A percentile compares a stretch with the other conserved stretches of the same genome.
Evolutionary conservation across 495 filamentous ascomycete genomes (phyloP).

Genomic region (Daldinia loculata): DNA sequence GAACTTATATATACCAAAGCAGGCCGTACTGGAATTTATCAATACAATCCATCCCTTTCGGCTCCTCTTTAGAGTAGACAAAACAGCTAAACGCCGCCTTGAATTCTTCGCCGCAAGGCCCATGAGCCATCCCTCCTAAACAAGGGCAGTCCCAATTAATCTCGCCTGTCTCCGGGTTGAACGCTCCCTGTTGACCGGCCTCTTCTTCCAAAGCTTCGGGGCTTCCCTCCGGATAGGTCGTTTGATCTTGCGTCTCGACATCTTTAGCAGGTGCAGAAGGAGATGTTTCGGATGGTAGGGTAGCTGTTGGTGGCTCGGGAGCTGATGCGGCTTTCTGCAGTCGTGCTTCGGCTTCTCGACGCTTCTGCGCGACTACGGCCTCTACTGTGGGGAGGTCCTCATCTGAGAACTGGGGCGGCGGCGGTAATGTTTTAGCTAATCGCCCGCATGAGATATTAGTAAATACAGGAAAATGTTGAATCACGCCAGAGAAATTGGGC

Average conservation of each 20-base stretch:
- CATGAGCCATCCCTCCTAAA: conserved; percentile 95
- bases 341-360: conserved; percentile 49
- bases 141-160: conserved; percentile 99
- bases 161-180: conserved; percentile 97
- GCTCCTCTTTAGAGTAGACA: conserved; percentile 89
- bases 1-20: neutral
- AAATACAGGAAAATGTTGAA: neutral
- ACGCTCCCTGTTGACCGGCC: conserved; percentile 85
- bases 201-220: conserved; percentile 77
- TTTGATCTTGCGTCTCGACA: conserved; percentile 29
- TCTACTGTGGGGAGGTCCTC: conserved; percentile 60
- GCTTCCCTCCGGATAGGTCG: conserved; percentile 34
- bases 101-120: conserved; percentile 95
- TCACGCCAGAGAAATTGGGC: neutral
- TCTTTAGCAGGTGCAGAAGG: conserved; percentile 37
- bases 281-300: conserved; percentile 31
- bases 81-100: conserved; percentile 96
- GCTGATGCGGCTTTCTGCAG: conserved; percentile 36
- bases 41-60: conserved; percentile 99
- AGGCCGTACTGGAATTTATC: conserved; percentile 89
- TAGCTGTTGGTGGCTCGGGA: conserved; percentile 36
- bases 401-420: conserved; percentile 55
- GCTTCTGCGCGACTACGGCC: conserved; percentile 61
- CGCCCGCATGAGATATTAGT: neutral
- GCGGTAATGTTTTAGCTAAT: conserved; percentile 47